Base-by-base conservation (phyloP, 345 rosid genomes). In the Crucihimalaya himalaica region DNA sequence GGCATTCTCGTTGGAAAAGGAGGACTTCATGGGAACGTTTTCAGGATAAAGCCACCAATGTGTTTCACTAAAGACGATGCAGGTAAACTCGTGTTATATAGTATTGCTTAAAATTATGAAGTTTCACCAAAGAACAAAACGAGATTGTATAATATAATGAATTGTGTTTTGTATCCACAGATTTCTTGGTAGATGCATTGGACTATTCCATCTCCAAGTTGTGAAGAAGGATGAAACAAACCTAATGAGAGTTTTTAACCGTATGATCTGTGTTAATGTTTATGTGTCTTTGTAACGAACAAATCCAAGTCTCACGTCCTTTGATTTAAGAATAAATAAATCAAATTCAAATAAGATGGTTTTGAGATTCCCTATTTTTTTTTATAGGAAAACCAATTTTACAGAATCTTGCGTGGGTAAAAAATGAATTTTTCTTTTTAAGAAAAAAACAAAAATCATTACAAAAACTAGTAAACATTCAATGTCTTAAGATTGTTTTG, bases 1-100 rank as follows among this genome's bases (percentile, higher is more conserved):
- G 96, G 98, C 4, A 70, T 91, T 21, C 84, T 93, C 48, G 84
- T 89, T 5, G 97, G 99, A 55, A 92, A 94, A 85, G 98, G 98
- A 21, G 99, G 99, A 54, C 79, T 88, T 10, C 91, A 95, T 32
- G 98, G 96, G 29, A 95, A 84, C 29, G 96, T 90, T 61, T 90
- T 95, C 83, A 86, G 97, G 73, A 84, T 95, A 73, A 92, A 90
- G 66, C 96, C 99, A 19, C 99, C 98, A 0, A 90, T 90, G 99
- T 90, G 99, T 78, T 95, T 90, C 79, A 81, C 88, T 66, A 90
- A 87, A 81, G 91, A 88, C 23, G 98, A 95, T 84, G 94, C 97
- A 39, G 98, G 98, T 86, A 85, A 59, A 20, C 48, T 57, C 35
- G 53, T 34, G 23, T 2, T 28, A n/a, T 61, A 32, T 27, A n/a